These are phyloP conservation scores for Tubosaeta sp. DNA, from an alignment of 768 basidiomycete species.

Conservation along the genomic window DNA sequence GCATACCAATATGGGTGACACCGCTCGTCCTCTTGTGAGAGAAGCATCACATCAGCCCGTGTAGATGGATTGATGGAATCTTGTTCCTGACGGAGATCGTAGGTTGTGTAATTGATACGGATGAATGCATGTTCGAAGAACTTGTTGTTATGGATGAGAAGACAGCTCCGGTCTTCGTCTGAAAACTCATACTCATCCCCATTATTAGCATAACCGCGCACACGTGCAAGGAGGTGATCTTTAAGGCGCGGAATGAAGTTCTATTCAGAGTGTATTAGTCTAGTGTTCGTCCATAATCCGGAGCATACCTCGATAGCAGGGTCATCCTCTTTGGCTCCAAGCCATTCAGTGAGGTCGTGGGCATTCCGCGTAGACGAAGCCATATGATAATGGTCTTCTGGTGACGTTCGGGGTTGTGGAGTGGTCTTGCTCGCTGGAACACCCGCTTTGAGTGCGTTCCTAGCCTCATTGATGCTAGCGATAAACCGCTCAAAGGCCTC, in stretches of 20 bases:
- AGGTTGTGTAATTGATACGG: no score
- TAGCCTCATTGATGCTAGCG: neutral
- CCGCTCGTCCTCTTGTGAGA: no score
- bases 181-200: slow-evolving; percentile 26
- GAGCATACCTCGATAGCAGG: neutral
- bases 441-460: neutral
- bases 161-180: slow-evolving; percentile 13
- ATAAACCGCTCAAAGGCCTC: neutral
- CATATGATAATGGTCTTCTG: neutral
- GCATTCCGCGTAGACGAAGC: neutral
- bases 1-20: no score
- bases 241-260: neutral
- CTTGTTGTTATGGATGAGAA: slow-evolving; percentile 19
- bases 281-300: no score
- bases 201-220: neutral
- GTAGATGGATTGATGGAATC: no score
- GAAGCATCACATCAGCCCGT: no score
- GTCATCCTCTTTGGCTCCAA: neutral
- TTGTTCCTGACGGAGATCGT: no score
- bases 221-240: neutral
- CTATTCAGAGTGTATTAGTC: neutral
- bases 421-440: neutral
- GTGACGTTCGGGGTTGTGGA: neutral
- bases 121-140: slow-evolving; percentile 13
- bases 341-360: neutral